phyloP scores from a whole-genome alignment of 2,329 filamentous ascomycete species.

The Fusarium sororula region DNA sequence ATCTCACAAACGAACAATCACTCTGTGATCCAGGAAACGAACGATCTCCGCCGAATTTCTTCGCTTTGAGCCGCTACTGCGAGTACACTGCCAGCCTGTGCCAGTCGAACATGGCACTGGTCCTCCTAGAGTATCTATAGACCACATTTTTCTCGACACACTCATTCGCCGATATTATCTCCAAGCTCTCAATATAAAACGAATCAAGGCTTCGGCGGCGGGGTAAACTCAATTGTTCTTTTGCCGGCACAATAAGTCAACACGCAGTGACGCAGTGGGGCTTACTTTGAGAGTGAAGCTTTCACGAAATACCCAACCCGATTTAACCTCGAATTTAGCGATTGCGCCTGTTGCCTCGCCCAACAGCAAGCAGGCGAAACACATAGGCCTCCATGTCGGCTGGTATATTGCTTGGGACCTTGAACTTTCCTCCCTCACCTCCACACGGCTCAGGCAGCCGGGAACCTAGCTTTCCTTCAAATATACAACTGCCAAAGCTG shows the following conservation, averaged over 20 bases:
- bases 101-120: conserved; percentile 40
- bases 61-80: conserved; percentile 19
- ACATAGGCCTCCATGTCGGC: conserved; percentile 42
- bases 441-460: conserved; percentile 30
- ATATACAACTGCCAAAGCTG: conserved; percentile 37
- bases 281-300: conserved; percentile 7
- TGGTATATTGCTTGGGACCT: conserved; percentile 35
- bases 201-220: not conserved
- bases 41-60: conserved; percentile 13
- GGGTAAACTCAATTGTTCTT: conserved; percentile 21
- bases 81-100: conserved; percentile 14
- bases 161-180: conserved; percentile 1
- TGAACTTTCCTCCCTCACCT: conserved; percentile 38
- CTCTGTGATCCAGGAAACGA: not conserved
- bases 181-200: conserved; percentile 1
- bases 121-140: conserved; percentile 23
- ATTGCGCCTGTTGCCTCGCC: conserved; percentile 1
- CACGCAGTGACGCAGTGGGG: conserved; percentile 4
- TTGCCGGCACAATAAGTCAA: conserved; percentile 8
- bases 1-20: conserved; percentile 7
- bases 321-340: not conserved
- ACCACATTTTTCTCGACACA: conserved; percentile 27
- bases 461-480: conserved; percentile 27
- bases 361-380: conserved; percentile 5
- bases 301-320: not conserved